These are phyloP conservation scores for Anaeromyces robustus DNA, from an alignment of 192 early-diverging fungal species.

Conservation along the genomic window DNA sequence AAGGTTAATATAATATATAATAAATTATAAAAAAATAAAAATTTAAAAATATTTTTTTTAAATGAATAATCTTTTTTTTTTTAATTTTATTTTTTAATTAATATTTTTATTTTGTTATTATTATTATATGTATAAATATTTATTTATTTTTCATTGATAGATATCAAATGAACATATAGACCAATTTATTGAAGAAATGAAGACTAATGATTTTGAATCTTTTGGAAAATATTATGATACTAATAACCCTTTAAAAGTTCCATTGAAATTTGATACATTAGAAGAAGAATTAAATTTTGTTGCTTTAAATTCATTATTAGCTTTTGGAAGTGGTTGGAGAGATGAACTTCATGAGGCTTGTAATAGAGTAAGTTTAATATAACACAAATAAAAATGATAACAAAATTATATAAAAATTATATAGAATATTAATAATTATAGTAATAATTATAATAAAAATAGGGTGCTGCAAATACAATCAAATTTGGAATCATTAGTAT, in stretches of 20 bases:
- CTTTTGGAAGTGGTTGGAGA: slow-evolving; percentile 63
- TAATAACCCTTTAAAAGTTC: slow-evolving; percentile 20
- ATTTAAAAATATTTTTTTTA: too few relatives aligned
- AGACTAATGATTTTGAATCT: background rate
- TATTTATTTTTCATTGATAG: too few relatives aligned
- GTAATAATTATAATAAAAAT: background rate
- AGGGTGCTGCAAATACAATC: slow-evolving; percentile 58
- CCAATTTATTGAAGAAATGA: background rate
- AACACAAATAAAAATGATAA: too few relatives aligned
- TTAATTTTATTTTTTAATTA: too few relatives aligned
- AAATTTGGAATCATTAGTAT: slow-evolving; percentile 68
- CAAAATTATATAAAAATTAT: too few relatives aligned
- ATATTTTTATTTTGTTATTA: too few relatives aligned
- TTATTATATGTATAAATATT: too few relatives aligned
- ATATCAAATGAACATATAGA: background rate
- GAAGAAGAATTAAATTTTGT: slow-evolving; percentile 67
- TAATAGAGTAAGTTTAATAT: background rate
- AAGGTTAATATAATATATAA: background rate
- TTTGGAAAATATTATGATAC: background rate
- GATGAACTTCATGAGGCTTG: slow-evolving; percentile 35
- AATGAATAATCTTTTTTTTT: too few relatives aligned
- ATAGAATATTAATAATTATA: too few relatives aligned
- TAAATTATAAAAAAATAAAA: too few relatives aligned
- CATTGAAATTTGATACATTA: slow-evolving; percentile 55
- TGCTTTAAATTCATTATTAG: slow-evolving; percentile 53